A percentile compares a stretch with the other conserved stretches of the same genome.
Evolutionary conservation across 257 asterid genomes (phyloP).

Genomic region (Salvia hispanica): DNA sequence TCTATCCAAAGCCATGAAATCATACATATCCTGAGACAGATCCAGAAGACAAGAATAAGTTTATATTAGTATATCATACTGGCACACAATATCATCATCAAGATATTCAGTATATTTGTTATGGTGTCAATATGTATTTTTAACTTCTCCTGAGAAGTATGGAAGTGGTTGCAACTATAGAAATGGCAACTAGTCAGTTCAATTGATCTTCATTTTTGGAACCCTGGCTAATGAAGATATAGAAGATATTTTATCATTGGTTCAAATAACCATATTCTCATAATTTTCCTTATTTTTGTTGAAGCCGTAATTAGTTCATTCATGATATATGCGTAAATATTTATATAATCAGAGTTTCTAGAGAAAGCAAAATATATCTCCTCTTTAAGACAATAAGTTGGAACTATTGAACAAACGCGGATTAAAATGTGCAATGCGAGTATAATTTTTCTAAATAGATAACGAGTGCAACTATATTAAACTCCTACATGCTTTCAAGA

Average conservation of each 20-base stretch:
- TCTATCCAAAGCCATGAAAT: conserved; percentile 94
- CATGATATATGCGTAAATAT: not conserved
- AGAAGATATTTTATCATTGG: conserved; percentile 3
- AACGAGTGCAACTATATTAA: conserved; percentile 12
- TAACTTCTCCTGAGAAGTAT: conserved; percentile 6
- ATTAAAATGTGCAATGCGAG: conserved; percentile 14
- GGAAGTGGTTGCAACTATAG: conserved; percentile 10
- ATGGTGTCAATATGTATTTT: not conserved
- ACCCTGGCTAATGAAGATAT: conserved; percentile 20
- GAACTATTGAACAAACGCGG: not conserved
- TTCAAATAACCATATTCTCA: conserved; percentile 10
- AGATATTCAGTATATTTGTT: not conserved
- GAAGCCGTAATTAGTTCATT: conserved; percentile 18
- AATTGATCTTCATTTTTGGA: conserved; percentile 1
- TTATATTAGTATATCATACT: conserved; percentile 7
- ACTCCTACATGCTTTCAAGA: conserved; percentile 11
- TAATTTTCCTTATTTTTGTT: conserved; percentile 10
- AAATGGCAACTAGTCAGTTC: not conserved
- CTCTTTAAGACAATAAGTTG: not conserved
- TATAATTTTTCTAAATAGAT: conserved; percentile 2
- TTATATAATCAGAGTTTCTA: not conserved
- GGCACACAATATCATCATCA: conserved; percentile 7
- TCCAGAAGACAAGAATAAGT: conserved; percentile 25
- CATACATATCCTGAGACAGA: conserved; percentile 91
- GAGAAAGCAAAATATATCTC: conserved; percentile 1